phyloP scores from a whole-genome alignment of 2,329 filamentous ascomycete species.

The Aspergillus piperis region DNA sequence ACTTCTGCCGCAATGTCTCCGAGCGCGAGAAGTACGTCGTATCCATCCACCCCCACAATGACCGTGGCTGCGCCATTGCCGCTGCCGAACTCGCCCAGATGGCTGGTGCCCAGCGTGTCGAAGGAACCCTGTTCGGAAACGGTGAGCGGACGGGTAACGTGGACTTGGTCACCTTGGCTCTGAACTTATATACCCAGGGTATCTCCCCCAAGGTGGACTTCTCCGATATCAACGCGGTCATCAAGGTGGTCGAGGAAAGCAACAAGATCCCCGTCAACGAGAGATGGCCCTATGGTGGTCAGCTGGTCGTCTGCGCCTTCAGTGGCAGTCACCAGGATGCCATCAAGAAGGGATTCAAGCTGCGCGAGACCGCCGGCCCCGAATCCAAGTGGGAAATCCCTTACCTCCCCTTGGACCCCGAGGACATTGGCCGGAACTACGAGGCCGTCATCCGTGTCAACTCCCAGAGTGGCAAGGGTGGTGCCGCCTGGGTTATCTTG shows the following conservation, averaged over 20 bases:
- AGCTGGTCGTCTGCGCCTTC: conserved; percentile 90
- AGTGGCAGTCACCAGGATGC: conserved; percentile 92
- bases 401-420: conserved; percentile 88
- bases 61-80: conserved; percentile 84
- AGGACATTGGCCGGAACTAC: conserved; percentile 95
- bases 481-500: conserved; percentile 90
- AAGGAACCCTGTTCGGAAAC: conserved; percentile 92
- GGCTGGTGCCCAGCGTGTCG: conserved; percentile 91
- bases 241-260: conserved; percentile 85
- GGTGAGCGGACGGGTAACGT: conserved; percentile 96
- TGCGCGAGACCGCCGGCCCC: conserved; percentile 63
- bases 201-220: conserved; percentile 85
- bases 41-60: conserved; percentile 92
- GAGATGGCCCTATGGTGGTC: conserved; percentile 85
- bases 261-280: conserved; percentile 94
- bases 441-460: conserved; percentile 98
- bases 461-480: conserved; percentile 92
- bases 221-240: conserved; percentile 81
- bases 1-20: conserved; percentile 82
- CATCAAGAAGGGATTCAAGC: conserved; percentile 81
- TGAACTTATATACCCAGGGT: conserved; percentile 95
- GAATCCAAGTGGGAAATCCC: conserved; percentile 80
- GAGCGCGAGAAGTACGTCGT: conserved; percentile 86
- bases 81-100: conserved; percentile 92
- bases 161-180: conserved; percentile 84